Conservation (phyloP, 805 yeast species). For the Metschnikowia hibisci region DNA sequence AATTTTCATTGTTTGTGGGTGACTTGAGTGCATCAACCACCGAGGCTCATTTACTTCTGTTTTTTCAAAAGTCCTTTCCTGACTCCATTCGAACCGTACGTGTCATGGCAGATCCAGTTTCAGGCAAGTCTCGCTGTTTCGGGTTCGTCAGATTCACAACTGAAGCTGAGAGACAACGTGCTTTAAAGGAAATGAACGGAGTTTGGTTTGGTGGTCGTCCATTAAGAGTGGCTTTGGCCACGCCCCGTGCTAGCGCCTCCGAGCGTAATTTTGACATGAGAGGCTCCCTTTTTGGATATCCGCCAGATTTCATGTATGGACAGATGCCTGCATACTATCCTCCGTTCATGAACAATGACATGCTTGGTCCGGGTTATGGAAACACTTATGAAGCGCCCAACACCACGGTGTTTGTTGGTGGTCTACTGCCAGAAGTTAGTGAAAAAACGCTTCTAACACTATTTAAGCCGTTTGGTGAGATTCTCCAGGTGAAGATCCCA, state of each 20-base stretch:
- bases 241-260: constrained; percentile 50
- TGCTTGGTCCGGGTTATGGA: constrained; percentile 1
- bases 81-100: constrained; percentile 71
- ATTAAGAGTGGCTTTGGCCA: constrained; percentile 72
- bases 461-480: constrained; percentile 71
- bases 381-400: constrained; percentile 48
- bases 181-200: constrained; percentile 72
- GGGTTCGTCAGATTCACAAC: constrained; percentile 76
- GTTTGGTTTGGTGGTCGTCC: constrained; percentile 77
- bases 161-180: constrained; percentile 64
- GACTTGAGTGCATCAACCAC: constrained; percentile 75
- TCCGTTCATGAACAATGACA: constrained; percentile 1
- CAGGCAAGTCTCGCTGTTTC: constrained; percentile 73
- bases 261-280: constrained; percentile 5
- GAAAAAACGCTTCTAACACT: constrained; percentile 59
- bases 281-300: neutral
- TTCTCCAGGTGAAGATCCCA: constrained; percentile 69
- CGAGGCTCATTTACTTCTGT: constrained; percentile 70
- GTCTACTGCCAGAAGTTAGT: constrained; percentile 58
- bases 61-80: constrained; percentile 63
- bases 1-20: constrained; percentile 77
- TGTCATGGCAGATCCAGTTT: constrained; percentile 81
- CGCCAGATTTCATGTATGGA: neutral
- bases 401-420: constrained; percentile 78
- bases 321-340: constrained; percentile 6